A percentile compares a stretch with the other conserved stretches of the same genome.
Conservation (phyloP, 768 basidiomycete species). For the Pleurotus salmoneostramineus region DNA sequence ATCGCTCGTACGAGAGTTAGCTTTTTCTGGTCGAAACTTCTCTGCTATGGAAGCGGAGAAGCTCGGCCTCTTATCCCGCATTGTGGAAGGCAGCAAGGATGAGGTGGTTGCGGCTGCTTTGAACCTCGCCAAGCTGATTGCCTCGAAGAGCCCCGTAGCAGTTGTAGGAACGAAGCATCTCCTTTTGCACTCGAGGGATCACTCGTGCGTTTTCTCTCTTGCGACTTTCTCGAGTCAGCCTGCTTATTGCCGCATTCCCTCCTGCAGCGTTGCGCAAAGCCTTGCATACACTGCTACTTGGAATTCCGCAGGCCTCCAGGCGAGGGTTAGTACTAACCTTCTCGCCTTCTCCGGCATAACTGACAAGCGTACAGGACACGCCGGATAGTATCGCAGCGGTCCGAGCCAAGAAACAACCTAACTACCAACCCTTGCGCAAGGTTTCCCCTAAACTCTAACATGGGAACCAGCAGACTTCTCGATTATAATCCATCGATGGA, state of each 20-base stretch:
- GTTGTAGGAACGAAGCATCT: slow-evolving; percentile 75
- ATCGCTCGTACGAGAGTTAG: slow-evolving; percentile 69
- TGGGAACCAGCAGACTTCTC: background rate
- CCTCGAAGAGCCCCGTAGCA: slow-evolving; percentile 77
- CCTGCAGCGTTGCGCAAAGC: slow-evolving; percentile 33
- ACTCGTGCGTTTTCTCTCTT: slow-evolving; percentile 49
- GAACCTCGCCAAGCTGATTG: slow-evolving; percentile 61
- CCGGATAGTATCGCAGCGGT: slow-evolving; percentile 28
- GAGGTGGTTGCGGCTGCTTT: slow-evolving; percentile 68
- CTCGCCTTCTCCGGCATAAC: background rate
- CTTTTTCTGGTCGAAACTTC: slow-evolving; percentile 74
- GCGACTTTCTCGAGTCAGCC: background rate
- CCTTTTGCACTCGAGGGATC: slow-evolving; percentile 74
- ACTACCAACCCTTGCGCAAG: slow-evolving; percentile 22
- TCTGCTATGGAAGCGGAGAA: slow-evolving; percentile 58
- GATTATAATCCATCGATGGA: background rate
- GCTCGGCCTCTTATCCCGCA: slow-evolving; percentile 71
- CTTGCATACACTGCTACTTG: slow-evolving; percentile 40
- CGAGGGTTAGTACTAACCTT: slow-evolving; percentile 23
- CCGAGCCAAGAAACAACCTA: slow-evolving; percentile 24
- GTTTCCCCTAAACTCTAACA: slow-evolving; percentile 11
- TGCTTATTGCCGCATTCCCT: background rate
- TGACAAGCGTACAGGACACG: slow-evolving; percentile 30
- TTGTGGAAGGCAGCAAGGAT: slow-evolving; percentile 60
- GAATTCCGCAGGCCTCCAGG: slow-evolving; percentile 39